Conservation (phyloP, 2,329 filamentous ascomycete genomes). For the Ilyonectria sp. region DNA sequence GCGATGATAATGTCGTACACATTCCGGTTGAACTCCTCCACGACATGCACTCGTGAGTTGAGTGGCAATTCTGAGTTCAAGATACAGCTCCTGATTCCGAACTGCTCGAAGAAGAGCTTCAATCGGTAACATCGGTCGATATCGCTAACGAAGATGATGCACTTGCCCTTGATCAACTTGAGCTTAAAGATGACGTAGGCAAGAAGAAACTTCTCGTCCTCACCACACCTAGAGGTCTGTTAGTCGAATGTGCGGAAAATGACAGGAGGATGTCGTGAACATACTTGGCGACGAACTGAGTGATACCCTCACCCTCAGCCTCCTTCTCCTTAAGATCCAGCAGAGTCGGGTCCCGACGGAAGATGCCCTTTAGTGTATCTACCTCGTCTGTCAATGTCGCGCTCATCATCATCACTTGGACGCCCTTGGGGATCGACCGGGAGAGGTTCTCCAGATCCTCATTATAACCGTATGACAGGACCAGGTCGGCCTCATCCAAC, state of each 20-base stretch:
- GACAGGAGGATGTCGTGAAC: conserved; percentile 36
- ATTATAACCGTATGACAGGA: conserved; percentile 94
- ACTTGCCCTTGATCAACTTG: conserved; percentile 93
- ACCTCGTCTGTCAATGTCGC: conserved; percentile 93
- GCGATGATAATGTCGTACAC: conserved; percentile 99
- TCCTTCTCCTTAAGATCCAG: conserved; percentile 89
- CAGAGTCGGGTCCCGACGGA: conserved; percentile 85
- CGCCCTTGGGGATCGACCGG: conserved; percentile 83
- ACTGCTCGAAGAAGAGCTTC: conserved; percentile 97
- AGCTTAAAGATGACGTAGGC: conserved; percentile 97
- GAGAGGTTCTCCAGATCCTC: conserved; percentile 89
- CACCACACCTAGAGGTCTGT: conserved; percentile 75
- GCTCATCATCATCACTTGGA: conserved; percentile 94
- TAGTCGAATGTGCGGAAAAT: conserved; percentile 26
- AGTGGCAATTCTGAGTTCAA: conserved; percentile 95
- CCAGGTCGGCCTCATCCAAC: conserved; percentile 94
- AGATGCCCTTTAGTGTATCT: conserved; percentile 86
- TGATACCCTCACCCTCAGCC: conserved; percentile 81
- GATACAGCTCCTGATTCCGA: conserved; percentile 93
- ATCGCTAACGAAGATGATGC: conserved; percentile 80
- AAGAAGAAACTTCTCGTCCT: conserved; percentile 96
- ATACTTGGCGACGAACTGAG: conserved; percentile 88
- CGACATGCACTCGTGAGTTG: conserved; percentile 93
- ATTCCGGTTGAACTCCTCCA: conserved; percentile 96
- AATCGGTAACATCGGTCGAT: conserved; percentile 91